Base-by-base conservation (phyloP, 768 basidiomycete species). In the Psilocybe cyanescens region DNA sequence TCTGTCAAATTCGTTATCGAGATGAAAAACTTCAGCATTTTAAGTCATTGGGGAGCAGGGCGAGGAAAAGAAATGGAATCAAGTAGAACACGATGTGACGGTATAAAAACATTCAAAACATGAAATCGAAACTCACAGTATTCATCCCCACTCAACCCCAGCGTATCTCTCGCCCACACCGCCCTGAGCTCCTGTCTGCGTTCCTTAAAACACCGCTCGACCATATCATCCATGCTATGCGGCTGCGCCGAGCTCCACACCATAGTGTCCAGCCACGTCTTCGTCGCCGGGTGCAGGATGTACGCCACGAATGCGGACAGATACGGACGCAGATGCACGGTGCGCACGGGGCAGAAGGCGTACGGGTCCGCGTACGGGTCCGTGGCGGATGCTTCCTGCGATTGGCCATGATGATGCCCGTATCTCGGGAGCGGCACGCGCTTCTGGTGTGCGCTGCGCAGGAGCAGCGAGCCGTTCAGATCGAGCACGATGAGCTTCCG, bases 221-320 rank as follows among this genome's bases (percentile, higher is more conserved):
- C 88, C 93, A 95, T 94, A 65, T 88, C 86, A 0, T 75, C 72
- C 8, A 93, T 92, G 69, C 85, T 92, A 53, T 88, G 87, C 1
- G 92, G 91, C 68, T 93, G 91, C 3, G 93, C 93, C 2, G 89
- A 91, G 68, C 89, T 91, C 93, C 93, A 95, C 3, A 95, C 83
- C 90, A 94, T 94, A 3, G 89, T 87, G 60, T 93, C 90, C 17
- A 94, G 79, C 89, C 91, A 92, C 12, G 68, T 67, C 35, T 74
- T 77, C n/a, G 87, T 91, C 16, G 77, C 65, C 0, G 81, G 74
- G 52, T 87, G 84, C 65, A 92, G 87, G 2, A 93, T 73, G 68
- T 90, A 94, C 2, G 79, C 71, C 3, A 79, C 69, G 66, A 94
- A 90, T 1, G 87, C 72, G 4, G 73, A 59, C 66, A 93, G 78